These are phyloP conservation scores for Capsella rubella DNA, from an alignment of 441 rosid species.

Conservation along the genomic window DNA sequence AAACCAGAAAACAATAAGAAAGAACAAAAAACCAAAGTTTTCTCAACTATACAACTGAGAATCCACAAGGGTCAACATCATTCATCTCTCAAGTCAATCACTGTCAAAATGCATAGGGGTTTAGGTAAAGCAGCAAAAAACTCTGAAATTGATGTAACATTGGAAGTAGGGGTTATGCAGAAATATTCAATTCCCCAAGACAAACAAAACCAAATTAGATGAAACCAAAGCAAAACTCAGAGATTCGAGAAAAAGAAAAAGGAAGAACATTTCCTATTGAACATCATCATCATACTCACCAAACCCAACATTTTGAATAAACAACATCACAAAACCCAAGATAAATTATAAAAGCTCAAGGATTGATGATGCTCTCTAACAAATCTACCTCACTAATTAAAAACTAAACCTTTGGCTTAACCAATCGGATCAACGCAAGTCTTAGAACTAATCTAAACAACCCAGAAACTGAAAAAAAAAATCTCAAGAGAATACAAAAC, in stretches of 20 bases:
- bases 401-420: conserved; percentile 27
- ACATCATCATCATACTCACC: conserved; percentile 30
- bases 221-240: conserved; percentile 19
- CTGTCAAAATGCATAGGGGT: conserved; percentile 23
- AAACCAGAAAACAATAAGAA: conserved; percentile 5
- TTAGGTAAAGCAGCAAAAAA: background rate
- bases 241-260: background rate
- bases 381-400: conserved; percentile 12
- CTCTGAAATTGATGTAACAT: conserved; percentile 24
- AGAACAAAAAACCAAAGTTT: background rate
- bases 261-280: conserved; percentile 30
- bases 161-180: conserved; percentile 38
- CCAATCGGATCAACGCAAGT: conserved; percentile 50
- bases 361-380: conserved; percentile 16
- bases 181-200: conserved; percentile 31
- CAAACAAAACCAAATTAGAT: conserved; percentile 3
- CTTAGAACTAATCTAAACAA: conserved; percentile 9
- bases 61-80: conserved; percentile 40
- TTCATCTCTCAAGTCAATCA: conserved; percentile 36
- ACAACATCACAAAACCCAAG: conserved; percentile 36
- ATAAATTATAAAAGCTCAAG: conserved; percentile 20
- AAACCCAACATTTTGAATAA: conserved; percentile 25
- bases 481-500: background rate
- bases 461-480: conserved; percentile 39
- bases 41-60: conserved; percentile 10